Conservation (phyloP, 805 yeast species). For the Lipomyces mesembrius region DNA sequence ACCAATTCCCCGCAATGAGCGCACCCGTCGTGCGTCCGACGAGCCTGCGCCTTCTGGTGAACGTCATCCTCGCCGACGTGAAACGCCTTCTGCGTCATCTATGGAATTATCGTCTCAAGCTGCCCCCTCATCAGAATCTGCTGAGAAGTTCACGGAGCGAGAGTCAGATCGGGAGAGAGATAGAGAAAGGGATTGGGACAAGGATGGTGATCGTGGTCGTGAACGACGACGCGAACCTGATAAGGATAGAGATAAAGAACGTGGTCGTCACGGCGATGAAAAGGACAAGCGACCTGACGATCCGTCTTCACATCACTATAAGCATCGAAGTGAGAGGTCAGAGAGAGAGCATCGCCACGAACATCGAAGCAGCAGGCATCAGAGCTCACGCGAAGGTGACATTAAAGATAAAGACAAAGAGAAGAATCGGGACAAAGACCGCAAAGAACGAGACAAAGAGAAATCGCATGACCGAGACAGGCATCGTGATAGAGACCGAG, state of each 20-base stretch:
- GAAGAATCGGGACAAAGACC: neutral
- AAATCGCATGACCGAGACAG: constrained; percentile 2
- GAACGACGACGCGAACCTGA: neutral
- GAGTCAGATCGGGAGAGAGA: constrained; percentile 6
- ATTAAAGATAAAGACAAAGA: constrained; percentile 33
- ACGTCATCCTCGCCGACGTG: neutral
- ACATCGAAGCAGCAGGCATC: constrained; percentile 1
- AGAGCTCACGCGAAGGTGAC: constrained; percentile 14
- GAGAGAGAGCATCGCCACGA: constrained; percentile 6
- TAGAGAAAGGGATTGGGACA: constrained; percentile 7
- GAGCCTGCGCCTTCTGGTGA: neutral
- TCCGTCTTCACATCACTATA: neutral
- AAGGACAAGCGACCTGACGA: constrained; percentile 13
- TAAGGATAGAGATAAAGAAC: constrained; percentile 3
- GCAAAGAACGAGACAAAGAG: constrained; percentile 15
- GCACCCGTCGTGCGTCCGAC: neutral
- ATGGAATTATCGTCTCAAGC: neutral
- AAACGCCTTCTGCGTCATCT: neutral
- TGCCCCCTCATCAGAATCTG: constrained; percentile 4
- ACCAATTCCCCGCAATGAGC: neutral
- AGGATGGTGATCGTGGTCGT: neutral
- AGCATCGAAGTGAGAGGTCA: neutral
- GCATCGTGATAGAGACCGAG: constrained; percentile 7
- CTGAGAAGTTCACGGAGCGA: neutral
- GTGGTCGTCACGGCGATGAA: constrained; percentile 8